These are phyloP conservation scores for Entonaema liquescens DNA, from an alignment of 495 filamentous ascomycete species.

Conservation along the genomic window DNA sequence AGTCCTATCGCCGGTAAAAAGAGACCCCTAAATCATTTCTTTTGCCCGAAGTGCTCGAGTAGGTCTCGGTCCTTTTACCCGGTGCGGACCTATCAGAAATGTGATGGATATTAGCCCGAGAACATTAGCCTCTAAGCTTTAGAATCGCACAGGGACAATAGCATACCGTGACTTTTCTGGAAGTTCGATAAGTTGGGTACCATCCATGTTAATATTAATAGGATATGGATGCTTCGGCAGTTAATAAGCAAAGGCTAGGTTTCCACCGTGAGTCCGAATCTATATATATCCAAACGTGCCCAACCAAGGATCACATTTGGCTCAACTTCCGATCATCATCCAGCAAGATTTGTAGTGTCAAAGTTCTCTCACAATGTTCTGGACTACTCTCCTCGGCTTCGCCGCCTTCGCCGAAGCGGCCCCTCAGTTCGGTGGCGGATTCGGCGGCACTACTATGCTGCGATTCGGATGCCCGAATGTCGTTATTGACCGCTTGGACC, in stretches of 20 bases:
- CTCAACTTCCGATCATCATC: constrained; percentile 3
- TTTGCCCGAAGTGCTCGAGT: constrained; percentile 5
- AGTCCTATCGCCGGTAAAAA: constrained; percentile 26
- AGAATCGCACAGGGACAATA: constrained; percentile 12
- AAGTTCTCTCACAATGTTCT: constrained; percentile 47
- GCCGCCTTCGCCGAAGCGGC: constrained; percentile 50
- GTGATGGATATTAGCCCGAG: constrained; percentile 32
- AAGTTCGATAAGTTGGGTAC: constrained; percentile 34
- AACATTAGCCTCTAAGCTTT: constrained; percentile 34
- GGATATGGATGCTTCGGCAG: constrained; percentile 32
- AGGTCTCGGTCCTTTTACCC: constrained; percentile 29
- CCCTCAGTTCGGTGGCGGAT: constrained; percentile 48
- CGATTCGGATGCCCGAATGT: constrained; percentile 58
- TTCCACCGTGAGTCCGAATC: constrained; percentile 10
- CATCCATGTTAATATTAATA: constrained; percentile 41
- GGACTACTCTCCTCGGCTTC: constrained; percentile 49
- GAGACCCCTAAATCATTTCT: not conserved
- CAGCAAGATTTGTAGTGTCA: constrained; percentile 16
- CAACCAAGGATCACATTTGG: constrained; percentile 10
- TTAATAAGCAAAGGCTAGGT: constrained; percentile 29
- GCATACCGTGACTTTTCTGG: constrained; percentile 28
- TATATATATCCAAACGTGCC: constrained; percentile 33
- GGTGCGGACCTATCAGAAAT: constrained; percentile 26
- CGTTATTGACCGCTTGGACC: constrained; percentile 56
- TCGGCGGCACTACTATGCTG: constrained; percentile 53